These are phyloP conservation scores for Leucoagaricus sp. DNA, from an alignment of 1,284 basidiomycete species.

Conservation along the genomic window DNA sequence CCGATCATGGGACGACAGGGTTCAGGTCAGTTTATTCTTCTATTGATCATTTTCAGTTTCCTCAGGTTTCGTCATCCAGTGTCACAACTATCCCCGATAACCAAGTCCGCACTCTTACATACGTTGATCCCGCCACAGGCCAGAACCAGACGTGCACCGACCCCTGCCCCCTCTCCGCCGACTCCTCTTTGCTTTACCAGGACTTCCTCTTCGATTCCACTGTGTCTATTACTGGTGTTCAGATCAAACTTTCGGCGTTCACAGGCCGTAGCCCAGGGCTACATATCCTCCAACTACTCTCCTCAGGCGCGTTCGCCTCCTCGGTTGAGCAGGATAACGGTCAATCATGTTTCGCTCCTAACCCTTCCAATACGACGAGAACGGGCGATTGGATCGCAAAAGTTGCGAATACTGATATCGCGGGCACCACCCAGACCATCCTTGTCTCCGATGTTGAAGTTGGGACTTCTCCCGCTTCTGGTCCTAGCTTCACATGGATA, in stretches of 20 bases:
- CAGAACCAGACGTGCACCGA: constrained; percentile 72
- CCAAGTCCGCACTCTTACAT: constrained; percentile 73
- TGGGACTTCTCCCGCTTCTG: constrained; percentile 57
- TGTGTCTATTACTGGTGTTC: constrained; percentile 77
- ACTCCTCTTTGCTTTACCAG: constrained; percentile 79
- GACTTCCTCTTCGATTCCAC: constrained; percentile 79
- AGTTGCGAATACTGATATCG: constrained; percentile 66
- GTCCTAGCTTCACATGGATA: constrained; percentile 85
- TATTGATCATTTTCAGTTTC: constrained; percentile 13
- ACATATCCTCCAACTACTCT: constrained; percentile 88
- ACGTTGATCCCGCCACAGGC: constrained; percentile 75
- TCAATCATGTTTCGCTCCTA: constrained; percentile 75
- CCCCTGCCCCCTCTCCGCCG: constrained; percentile 74
- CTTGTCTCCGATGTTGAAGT: constrained; percentile 71
- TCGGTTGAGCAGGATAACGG: constrained; percentile 61
- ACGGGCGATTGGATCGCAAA: constrained; percentile 74
- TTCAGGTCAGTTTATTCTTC: constrained; percentile 66
- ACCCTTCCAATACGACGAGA: constrained; percentile 60
- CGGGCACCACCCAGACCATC: constrained; percentile 80
- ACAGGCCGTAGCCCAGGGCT: constrained; percentile 81
- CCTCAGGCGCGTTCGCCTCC: constrained; percentile 86
- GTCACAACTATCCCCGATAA: constrained; percentile 90
- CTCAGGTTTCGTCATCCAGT: constrained; percentile 41
- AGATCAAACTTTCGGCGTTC: constrained; percentile 80
- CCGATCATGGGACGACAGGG: constrained; percentile 77